A percentile compares a stretch with the other conserved stretches of the same genome.
These are phyloP conservation scores for Scheffersomyces parashehatae DNA, from an alignment of 1,139 yeast genomes.

Conservation along the genomic window DNA sequence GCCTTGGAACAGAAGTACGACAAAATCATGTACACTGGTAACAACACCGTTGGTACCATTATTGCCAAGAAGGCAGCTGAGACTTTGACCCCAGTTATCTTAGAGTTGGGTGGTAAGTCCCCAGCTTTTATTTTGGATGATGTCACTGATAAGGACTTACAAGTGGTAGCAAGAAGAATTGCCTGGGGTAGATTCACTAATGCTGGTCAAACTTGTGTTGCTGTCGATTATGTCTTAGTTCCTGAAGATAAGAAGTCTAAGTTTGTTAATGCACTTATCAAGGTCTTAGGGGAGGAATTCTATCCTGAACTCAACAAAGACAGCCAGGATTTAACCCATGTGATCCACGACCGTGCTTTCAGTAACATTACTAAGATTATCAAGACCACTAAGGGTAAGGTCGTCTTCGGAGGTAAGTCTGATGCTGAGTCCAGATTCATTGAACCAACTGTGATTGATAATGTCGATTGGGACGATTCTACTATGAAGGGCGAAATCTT, in stretches of 20 bases:
- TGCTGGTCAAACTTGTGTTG: slow-evolving; percentile 91
- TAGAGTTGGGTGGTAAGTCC: slow-evolving; percentile 94
- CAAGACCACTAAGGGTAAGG: slow-evolving; percentile 54
- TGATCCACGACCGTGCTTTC: slow-evolving; percentile 63
- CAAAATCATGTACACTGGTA: slow-evolving; percentile 87
- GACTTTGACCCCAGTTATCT: slow-evolving; percentile 72
- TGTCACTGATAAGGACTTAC: slow-evolving; percentile 44
- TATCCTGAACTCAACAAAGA: slow-evolving; percentile 40
- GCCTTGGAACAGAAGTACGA: slow-evolving; percentile 70
- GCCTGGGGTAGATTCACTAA: slow-evolving; percentile 79
- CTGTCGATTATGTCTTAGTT: slow-evolving; percentile 78
- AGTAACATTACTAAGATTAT: slow-evolving; percentile 49
- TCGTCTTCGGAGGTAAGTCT: slow-evolving; percentile 58
- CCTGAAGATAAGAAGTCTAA: slow-evolving; percentile 49
- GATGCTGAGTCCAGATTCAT: slow-evolving; percentile 51
- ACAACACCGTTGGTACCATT: slow-evolving; percentile 71
- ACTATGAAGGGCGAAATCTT: slow-evolving; percentile 78
- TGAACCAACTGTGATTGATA: slow-evolving; percentile 72
- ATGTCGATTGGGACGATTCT: slow-evolving; percentile 65
- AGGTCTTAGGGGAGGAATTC: slow-evolving; percentile 45
- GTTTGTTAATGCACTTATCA: slow-evolving; percentile 47
- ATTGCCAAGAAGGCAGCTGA: slow-evolving; percentile 83
- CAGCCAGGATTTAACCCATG: slow-evolving; percentile 52
- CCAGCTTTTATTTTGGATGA: slow-evolving; percentile 71
- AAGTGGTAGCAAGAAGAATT: slow-evolving; percentile 62